phyloP scores from a whole-genome alignment of 257 asterid species.

The Verbascum thapsus region DNA sequence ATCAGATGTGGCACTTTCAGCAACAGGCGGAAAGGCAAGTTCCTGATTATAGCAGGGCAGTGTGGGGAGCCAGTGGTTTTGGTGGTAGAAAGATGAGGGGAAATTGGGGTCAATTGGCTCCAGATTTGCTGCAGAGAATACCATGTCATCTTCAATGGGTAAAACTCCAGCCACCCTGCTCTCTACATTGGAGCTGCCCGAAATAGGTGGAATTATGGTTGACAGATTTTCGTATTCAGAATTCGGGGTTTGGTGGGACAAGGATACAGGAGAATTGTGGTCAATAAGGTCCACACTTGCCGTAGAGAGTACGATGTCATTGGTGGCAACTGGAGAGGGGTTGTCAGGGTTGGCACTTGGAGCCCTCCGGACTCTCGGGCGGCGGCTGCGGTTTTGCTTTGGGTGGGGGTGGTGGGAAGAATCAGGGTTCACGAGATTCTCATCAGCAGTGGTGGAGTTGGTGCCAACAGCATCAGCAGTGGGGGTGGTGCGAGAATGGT shows the following conservation, averaged over 20 bases:
- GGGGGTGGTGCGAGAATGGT: no score
- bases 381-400: no score
- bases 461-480: no score
- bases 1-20: no score
- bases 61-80: not conserved
- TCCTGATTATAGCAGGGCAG: no score
- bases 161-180: not conserved
- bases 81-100: slow-evolving; percentile 29
- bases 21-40: no score
- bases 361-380: no score
- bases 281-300: slow-evolving; percentile 41
- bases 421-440: no score
- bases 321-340: slow-evolving; percentile 16
- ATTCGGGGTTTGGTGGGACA: slow-evolving; percentile 15
- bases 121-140: slow-evolving; percentile 38
- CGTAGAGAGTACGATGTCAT: slow-evolving; percentile 36
- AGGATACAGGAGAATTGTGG: slow-evolving; percentile 28
- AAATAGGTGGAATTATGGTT: no score
- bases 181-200: no score
- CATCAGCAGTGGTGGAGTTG: no score
- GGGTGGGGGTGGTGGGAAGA: no score
- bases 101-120: slow-evolving; percentile 37
- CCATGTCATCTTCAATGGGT: slow-evolving; percentile 28
- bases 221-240: not conserved
- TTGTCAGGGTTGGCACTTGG: not conserved